Percentiles rank a stretch among this genome's conserved stretches.
Evolutionary conservation across 768 basidiomycete genomes (phyloP).

Genomic region (Tephrocybe sp.): DNA sequence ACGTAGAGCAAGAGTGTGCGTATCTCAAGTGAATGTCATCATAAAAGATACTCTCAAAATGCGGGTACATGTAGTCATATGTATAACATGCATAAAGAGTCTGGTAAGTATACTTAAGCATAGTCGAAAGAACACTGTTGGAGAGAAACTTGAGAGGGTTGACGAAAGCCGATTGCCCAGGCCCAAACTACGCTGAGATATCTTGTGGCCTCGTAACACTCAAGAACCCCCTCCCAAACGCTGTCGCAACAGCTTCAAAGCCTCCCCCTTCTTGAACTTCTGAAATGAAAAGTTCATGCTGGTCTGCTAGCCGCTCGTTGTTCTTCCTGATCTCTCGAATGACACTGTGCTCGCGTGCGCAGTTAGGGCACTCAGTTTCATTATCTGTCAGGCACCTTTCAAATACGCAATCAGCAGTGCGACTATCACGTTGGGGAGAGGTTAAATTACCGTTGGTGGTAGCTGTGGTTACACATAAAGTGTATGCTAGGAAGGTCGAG

Average conservation of each 20-base stretch:
- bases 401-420: neutral
- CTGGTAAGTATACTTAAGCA: too few relatives aligned
- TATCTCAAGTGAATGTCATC: too few relatives aligned
- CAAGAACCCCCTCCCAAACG: slow-evolving; percentile 68
- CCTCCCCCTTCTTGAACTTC: slow-evolving; percentile 78
- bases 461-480: slow-evolving; percentile 98
- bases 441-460: slow-evolving; percentile 79
- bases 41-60: too few relatives aligned
- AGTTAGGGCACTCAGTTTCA: slow-evolving; percentile 88
- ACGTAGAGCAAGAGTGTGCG: too few relatives aligned
- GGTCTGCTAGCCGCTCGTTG: slow-evolving; percentile 81
- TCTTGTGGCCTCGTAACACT: slow-evolving; percentile 40
- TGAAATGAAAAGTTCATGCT: slow-evolving; percentile 77
- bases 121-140: too few relatives aligned
- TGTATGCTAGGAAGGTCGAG: slow-evolving; percentile 93
- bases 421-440: neutral
- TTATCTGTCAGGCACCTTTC: slow-evolving; percentile 84
- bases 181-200: slow-evolving; percentile 13
- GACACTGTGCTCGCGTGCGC: slow-evolving; percentile 83
- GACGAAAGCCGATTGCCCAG: too few relatives aligned
- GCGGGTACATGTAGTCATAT: too few relatives aligned
- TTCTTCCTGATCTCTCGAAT: slow-evolving; percentile 87
- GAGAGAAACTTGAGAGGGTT: too few relatives aligned
- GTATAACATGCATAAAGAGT: too few relatives aligned
- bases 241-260: slow-evolving; percentile 69